Evolutionary conservation across 2,329 filamentous ascomycete species (phyloP), one percentile per base, ranked within the genome.

Genomic region (Zymoseptoria passerinii): DNA sequence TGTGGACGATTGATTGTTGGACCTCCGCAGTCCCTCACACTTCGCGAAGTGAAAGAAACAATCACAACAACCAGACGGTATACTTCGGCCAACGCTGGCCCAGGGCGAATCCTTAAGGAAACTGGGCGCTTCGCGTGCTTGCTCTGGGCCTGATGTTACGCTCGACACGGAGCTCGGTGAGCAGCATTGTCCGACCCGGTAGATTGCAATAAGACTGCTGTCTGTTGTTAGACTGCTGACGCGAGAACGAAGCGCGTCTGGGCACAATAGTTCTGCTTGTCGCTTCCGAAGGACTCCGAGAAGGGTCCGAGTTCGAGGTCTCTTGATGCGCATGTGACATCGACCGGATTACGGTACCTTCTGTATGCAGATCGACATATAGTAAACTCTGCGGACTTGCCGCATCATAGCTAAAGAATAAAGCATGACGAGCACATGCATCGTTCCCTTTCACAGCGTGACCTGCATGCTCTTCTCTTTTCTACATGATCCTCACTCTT

Each of bases 241-340:
- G 35, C 35, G 35, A 44, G 35, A 44, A 16, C 35, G 35, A 40
- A 40, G 35, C 10, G 10, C 13, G 35, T 40, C 10, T 13, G 13
- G 35, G 35, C 35, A 40, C 35, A 16, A 44, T 44, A 23, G 23
- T 23, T 23, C 23, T 23, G 23, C 23, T 23, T 23, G 4, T 44
- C 35, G 35, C 35, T 16, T 44, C 35, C 35, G 35, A 44, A 44
- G 13, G 35, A 44, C n/a, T 44, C 35, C 35, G 35, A 44, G 35
- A 44, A 44, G 35, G 35, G n/a, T 44, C 35, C 35, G 35, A 44
- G 35, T 16, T 13, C 35, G 35, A 40, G 10, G 57, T 56, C 56
- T n/a, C 60, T 62, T 40, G 35, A 40, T 10, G 35, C 35, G 35
- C 35, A 40, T 40, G 35, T 40, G 35, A 40, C 35, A 40, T 44